phyloP scores from a whole-genome alignment of 805 yeast species.

The Teunomyces pallodes region DNA sequence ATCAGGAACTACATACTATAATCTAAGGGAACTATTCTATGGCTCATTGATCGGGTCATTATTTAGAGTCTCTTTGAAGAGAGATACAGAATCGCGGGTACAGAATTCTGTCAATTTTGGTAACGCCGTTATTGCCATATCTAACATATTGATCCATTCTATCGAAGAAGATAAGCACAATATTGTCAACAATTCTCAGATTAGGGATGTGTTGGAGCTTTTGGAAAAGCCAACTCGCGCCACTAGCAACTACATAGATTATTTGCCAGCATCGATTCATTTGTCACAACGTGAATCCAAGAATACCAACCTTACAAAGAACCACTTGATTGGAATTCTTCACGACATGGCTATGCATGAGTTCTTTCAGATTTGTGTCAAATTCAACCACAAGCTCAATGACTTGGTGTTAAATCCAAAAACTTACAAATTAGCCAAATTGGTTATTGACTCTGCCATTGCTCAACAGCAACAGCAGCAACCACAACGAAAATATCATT shows the following conservation, averaged over 20 bases:
- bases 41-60: conserved; percentile 32
- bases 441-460: conserved; percentile 66
- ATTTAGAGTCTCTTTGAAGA: conserved; percentile 38
- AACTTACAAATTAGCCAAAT: conserved; percentile 65
- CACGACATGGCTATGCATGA: conserved; percentile 65
- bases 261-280: conserved; percentile 46
- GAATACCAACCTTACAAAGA: conserved; percentile 11
- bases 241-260: conserved; percentile 35
- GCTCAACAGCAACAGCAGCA: conserved; percentile 42
- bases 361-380: conserved; percentile 61
- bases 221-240: conserved; percentile 58
- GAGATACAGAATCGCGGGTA: conserved; percentile 60
- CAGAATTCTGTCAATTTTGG: conserved; percentile 59
- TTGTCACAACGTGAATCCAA: conserved; percentile 27
- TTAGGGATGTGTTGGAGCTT: conserved; percentile 57
- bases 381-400: conserved; percentile 60
- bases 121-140: conserved; percentile 59
- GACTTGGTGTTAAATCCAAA: conserved; percentile 62
- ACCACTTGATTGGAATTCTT: conserved; percentile 49
- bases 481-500: conserved; percentile 1
- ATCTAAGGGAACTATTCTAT: conserved; percentile 25
- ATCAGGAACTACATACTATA: conserved; percentile 6
- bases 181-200: conserved; percentile 47
- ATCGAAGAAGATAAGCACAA: conserved; percentile 62
- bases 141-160: conserved; percentile 58